phyloP scores from a whole-genome alignment of 1,284 basidiomycete species.

The Porodaedalea pini region DNA sequence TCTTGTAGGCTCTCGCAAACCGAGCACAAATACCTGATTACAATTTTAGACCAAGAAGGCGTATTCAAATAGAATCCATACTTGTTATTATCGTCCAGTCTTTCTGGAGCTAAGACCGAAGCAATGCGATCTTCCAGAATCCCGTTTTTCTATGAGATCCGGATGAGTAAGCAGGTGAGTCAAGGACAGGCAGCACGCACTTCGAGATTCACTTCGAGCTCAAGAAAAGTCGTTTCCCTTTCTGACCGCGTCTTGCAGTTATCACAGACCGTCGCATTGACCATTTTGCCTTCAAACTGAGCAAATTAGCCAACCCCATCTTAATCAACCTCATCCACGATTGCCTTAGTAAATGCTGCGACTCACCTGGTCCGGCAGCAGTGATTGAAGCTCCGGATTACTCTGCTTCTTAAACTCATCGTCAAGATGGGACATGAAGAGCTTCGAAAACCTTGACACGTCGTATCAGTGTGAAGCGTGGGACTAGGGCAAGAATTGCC shows the following conservation, averaged over 20 bases:
- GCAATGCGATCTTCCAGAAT: constrained; percentile 70
- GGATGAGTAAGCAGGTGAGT: constrained; percentile 12
- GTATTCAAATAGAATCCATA: constrained; percentile 28
- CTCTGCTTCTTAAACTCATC: constrained; percentile 79
- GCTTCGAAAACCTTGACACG: constrained; percentile 76
- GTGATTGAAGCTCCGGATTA: constrained; percentile 53
- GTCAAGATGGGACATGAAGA: constrained; percentile 86
- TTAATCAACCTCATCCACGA: no score
- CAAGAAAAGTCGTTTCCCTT: constrained; percentile 66
- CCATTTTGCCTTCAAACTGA: constrained; percentile 82
- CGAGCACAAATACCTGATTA: constrained; percentile 72
- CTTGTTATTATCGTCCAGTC: constrained; percentile 78
- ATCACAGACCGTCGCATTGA: constrained; percentile 75
- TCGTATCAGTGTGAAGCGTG: neutral
- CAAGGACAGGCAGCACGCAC: constrained; percentile 35
- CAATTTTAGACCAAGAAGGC: neutral
- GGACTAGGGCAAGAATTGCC: constrained; percentile 26
- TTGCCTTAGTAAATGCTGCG: no score
- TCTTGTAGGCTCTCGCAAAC: constrained; percentile 66
- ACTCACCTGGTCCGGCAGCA: constrained; percentile 67
- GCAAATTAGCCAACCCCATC: neutral
- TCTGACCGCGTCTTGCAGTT: constrained; percentile 68
- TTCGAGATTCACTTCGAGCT: constrained; percentile 81
- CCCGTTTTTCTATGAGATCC: constrained; percentile 52
- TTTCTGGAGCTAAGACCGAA: constrained; percentile 62